Conservation (phyloP, 2,329 filamentous ascomycete species). For the Tolypocladium ovalisporum region DNA sequence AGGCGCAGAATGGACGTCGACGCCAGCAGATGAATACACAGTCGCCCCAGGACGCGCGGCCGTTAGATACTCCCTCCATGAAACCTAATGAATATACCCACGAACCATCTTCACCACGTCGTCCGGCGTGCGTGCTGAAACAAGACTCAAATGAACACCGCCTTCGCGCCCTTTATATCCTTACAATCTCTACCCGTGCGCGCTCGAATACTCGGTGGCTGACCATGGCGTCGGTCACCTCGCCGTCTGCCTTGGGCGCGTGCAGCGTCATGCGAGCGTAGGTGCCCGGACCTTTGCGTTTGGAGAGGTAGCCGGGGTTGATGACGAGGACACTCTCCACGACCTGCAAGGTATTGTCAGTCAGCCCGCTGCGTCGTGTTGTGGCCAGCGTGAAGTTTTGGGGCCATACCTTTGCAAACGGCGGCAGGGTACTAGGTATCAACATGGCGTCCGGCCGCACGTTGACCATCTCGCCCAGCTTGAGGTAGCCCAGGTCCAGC, state of each 20-base stretch:
- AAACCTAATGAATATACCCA: neutral
- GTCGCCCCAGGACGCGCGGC: neutral
- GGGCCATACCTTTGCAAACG: constrained; percentile 72
- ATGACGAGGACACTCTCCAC: constrained; percentile 83
- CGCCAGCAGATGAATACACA: constrained; percentile 14
- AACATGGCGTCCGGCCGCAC: constrained; percentile 78
- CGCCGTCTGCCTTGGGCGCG: constrained; percentile 50
- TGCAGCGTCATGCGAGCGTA: constrained; percentile 72
- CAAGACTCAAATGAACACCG: neutral
- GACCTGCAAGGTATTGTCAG: constrained; percentile 45
- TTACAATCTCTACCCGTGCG: constrained; percentile 76
- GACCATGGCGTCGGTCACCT: constrained; percentile 46
- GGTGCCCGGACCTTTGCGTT: constrained; percentile 73
- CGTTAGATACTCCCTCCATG: neutral
- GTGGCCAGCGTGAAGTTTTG: neutral
- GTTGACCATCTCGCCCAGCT: constrained; percentile 83
- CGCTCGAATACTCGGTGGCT: constrained; percentile 71
- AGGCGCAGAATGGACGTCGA: constrained; percentile 40
- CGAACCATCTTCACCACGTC: neutral
- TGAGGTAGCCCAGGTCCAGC: constrained; percentile 74
- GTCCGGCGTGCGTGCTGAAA: neutral
- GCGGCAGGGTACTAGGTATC: constrained; percentile 69
- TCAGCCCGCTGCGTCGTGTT: neutral
- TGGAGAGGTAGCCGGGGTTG: constrained; percentile 82
- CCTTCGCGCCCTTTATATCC: constrained; percentile 41